Conservation (phyloP, 2,329 filamentous ascomycete species). For the Alternaria sp. region DNA sequence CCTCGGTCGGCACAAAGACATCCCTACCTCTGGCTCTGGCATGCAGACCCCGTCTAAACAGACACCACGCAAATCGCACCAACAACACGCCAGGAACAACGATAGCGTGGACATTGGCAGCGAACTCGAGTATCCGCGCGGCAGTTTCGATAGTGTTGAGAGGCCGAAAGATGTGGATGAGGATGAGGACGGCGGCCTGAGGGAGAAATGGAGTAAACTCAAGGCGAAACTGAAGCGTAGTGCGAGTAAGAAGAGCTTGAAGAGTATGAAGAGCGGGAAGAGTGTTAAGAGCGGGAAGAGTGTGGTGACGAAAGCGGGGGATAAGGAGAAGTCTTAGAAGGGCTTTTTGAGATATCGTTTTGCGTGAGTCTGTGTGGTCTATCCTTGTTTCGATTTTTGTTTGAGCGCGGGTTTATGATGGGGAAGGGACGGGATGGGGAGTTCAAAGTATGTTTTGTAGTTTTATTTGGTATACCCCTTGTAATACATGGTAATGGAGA, state of each 20-base stretch:
- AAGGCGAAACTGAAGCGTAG: constrained; percentile 44
- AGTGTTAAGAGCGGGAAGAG: constrained; percentile 37
- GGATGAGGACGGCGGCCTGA: constrained; percentile 23
- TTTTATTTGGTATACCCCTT: neutral
- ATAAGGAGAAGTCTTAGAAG: constrained; percentile 15
- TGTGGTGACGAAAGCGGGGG: neutral
- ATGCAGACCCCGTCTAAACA: neutral
- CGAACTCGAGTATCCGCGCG: constrained; percentile 25
- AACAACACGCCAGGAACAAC: constrained; percentile 15
- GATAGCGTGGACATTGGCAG: constrained; percentile 36
- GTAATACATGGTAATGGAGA: neutral
- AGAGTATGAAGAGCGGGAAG: constrained; percentile 38
- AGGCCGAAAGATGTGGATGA: constrained; percentile 12
- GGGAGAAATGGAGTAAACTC: constrained; percentile 45
- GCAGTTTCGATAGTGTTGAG: constrained; percentile 27
- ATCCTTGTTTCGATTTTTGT: neutral
- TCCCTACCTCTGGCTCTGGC: neutral
- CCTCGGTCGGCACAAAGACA: constrained; percentile 23
- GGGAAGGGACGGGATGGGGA: neutral
- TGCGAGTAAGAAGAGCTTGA: constrained; percentile 44
- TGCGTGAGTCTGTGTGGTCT: neutral
- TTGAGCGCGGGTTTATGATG: neutral
- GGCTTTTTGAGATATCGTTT: neutral
- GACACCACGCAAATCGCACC: neutral
- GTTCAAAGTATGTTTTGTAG: neutral